phyloP scores from a whole-genome alignment of 805 yeast genomes.

The Metschnikowia kofuensis region DNA sequence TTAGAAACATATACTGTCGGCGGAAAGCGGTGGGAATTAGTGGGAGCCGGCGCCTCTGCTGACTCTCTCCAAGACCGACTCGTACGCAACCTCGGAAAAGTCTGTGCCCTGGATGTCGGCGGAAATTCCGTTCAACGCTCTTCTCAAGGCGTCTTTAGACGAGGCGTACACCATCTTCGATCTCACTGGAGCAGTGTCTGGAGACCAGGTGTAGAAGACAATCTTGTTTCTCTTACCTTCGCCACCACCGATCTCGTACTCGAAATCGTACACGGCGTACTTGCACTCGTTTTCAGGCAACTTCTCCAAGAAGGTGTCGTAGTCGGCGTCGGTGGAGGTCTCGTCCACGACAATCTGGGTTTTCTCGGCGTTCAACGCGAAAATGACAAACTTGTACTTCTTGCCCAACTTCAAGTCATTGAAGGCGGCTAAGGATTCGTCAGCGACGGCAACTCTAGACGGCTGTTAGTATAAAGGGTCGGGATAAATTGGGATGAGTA shows the following conservation, averaged over 20 bases:
- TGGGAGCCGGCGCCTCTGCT: conserved; percentile 81
- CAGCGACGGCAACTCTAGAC: conserved; percentile 50
- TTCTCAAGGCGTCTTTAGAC: conserved; percentile 96
- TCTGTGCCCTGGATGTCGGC: conserved; percentile 98
- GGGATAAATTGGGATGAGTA: neutral
- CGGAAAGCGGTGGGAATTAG: no score
- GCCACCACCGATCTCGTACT: conserved; percentile 82
- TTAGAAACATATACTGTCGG: neutral
- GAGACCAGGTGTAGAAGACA: conserved; percentile 85
- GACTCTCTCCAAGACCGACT: conserved; percentile 85
- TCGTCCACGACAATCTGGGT: conserved; percentile 89
- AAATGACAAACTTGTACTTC: conserved; percentile 81
- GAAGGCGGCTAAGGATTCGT: conserved; percentile 91
- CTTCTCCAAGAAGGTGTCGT: conserved; percentile 82
- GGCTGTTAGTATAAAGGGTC: conserved; percentile 13
- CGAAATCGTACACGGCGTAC: conserved; percentile 96
- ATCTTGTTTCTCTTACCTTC: conserved; percentile 91
- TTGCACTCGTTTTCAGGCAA: conserved; percentile 95
- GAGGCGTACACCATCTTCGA: conserved; percentile 97
- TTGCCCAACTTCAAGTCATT: conserved; percentile 94
- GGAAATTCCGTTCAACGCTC: conserved; percentile 92
- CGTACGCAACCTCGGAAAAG: conserved; percentile 94
- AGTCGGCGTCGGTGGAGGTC: conserved; percentile 70
- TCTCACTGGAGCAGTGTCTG: conserved; percentile 94
- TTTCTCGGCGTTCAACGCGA: conserved; percentile 75